Evolutionary conservation across 1,139 yeast genomes (phyloP).

Genomic region (Eremothecium sinecaudum): DNA sequence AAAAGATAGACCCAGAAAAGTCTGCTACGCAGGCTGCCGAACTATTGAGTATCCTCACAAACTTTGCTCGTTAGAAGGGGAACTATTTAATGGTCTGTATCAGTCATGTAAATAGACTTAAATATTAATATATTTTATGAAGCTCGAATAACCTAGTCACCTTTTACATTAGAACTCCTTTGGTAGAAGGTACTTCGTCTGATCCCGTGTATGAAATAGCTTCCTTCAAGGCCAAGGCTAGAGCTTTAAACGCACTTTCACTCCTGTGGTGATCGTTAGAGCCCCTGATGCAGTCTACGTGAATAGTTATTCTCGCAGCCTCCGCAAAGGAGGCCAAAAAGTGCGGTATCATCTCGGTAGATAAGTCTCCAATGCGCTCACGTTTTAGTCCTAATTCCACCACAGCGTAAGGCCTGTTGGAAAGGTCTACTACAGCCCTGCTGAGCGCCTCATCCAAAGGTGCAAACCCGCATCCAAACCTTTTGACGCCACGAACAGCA

Average conservation of each 20-base stretch:
- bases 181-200: constrained; percentile 89
- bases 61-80: constrained; percentile 8
- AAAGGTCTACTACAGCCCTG: constrained; percentile 87
- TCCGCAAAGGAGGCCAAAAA: constrained; percentile 90
- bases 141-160: too few relatives aligned
- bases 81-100: too few relatives aligned
- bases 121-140: too few relatives aligned
- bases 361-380: constrained; percentile 85
- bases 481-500: constrained; percentile 76
- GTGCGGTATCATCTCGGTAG: constrained; percentile 96
- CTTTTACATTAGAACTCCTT: constrained; percentile 60
- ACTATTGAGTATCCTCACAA: constrained; percentile 15
- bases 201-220: constrained; percentile 78
- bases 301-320: constrained; percentile 81
- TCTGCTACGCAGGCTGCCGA: constrained; percentile 22
- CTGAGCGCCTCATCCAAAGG: constrained; percentile 94
- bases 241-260: constrained; percentile 91
- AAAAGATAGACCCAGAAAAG: constrained; percentile 9
- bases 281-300: constrained; percentile 89
- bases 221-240: constrained; percentile 84
- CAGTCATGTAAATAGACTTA: too few relatives aligned
- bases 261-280: constrained; percentile 93
- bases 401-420: constrained; percentile 87
- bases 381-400: constrained; percentile 82
- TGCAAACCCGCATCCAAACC: constrained; percentile 92